phyloP scores from a whole-genome alignment of 2,329 filamentous ascomycete species.

The Aspergillus tubingensis region DNA sequence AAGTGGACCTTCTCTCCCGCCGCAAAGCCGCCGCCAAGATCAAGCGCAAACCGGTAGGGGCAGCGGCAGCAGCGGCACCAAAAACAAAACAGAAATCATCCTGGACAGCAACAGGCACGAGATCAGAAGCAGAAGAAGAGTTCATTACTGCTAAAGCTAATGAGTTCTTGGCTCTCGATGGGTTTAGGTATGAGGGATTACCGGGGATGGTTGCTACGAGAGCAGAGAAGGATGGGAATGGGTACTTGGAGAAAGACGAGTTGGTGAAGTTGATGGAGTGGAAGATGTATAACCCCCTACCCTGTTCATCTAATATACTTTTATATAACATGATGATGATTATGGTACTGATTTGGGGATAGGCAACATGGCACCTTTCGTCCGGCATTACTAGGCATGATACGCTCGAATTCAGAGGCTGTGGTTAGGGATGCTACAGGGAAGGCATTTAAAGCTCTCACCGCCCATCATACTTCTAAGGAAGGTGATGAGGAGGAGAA shows the following conservation, averaged over 20 bases:
- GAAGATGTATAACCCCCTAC: slow-evolving; percentile 42
- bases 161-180: slow-evolving; percentile 36
- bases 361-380: slow-evolving; percentile 45
- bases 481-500: not conserved
- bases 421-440: slow-evolving; percentile 30
- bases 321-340: not conserved
- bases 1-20: slow-evolving; percentile 27
- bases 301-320: not conserved
- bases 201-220: slow-evolving; percentile 27
- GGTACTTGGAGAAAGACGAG: slow-evolving; percentile 36
- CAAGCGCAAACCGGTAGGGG: slow-evolving; percentile 15
- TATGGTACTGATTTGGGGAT: not conserved
- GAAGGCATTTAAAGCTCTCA: slow-evolving; percentile 26
- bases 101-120: slow-evolving; percentile 10
- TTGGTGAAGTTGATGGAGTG: slow-evolving; percentile 45
- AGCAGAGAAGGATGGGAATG: slow-evolving; percentile 6
- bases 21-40: slow-evolving; percentile 24
- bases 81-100: slow-evolving; percentile 12
- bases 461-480: not conserved
- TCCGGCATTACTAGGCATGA: slow-evolving; percentile 43
- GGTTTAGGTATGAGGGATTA: slow-evolving; percentile 41
- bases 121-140: not conserved
- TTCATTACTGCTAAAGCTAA: not conserved
- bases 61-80: no score
- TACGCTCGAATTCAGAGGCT: slow-evolving; percentile 37